Evolutionary conservation across 345 rosid species (phyloP), one percentile per base, ranked within the genome.

Genomic region (Eucalyptus tenuipes): DNA sequence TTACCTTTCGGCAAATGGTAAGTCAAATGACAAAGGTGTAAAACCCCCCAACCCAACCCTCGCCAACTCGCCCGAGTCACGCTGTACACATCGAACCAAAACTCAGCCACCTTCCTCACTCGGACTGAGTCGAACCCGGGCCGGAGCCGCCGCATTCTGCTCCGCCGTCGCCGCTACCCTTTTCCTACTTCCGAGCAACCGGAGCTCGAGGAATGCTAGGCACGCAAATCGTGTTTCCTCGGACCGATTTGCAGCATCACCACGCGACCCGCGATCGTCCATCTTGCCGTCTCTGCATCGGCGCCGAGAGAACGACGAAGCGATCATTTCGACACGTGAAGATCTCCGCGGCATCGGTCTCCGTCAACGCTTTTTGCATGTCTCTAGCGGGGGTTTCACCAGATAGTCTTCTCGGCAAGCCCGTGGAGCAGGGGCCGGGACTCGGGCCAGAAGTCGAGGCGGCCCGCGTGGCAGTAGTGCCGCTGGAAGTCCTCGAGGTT

Each of bases 391-490:
- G 55, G 42, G 82, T 6, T 50, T 91, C 91, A 94, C 94, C 96
- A 94, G 86, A 94, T 87, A 16, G 92, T 89, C 89, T 94, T 93
- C 37, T 92, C 96, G 9, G 93, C 86, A 52, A 94, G 88, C 49
- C 94, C 94, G 48, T 93, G 94, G 81, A 96, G 98, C 90, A 97
- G 90, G 85, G 99, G 99, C 59, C 97, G 94, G 79, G 97, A 94
- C 91, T 96, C 99, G 31, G 93, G 92, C 96, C 96, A 90, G 68
- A 92, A 91, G 88, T 95, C 97, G 4, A 90, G 89, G 89, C 92
- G 92, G 42, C 93, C 95, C 48, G 86, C 94, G 92, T 93, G 95
- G 93, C 96, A 95, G 86, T 94, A 87, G 87, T 85, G 55, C 75
- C 90, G 93, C 90, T 95, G 95, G 31, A 94, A 79, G 89, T 95